Percentiles rank a stretch among this genome's conserved stretches.
Evolutionary conservation across 768 basidiomycete species (phyloP).

Genomic region (Kwoniella shandongensis): DNA sequence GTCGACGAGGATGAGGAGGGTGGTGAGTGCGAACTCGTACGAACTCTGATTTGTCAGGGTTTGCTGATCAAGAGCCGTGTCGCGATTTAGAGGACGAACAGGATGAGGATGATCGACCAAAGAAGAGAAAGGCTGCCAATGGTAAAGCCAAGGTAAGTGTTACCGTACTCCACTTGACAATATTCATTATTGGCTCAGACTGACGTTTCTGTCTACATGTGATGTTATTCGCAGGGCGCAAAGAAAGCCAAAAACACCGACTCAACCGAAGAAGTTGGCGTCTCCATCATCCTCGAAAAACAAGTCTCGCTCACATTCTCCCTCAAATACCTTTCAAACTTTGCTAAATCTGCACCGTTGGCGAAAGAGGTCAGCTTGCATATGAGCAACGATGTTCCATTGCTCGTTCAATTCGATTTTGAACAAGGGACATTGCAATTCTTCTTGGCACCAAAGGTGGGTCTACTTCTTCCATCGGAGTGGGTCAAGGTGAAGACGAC

Average conservation of each 20-base stretch:
- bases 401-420: conserved; percentile 86
- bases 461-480: conserved; percentile 15
- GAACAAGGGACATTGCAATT: conserved; percentile 84
- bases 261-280: conserved; percentile 49
- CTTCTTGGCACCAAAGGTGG: conserved; percentile 86
- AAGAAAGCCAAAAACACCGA: conserved; percentile 48
- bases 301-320: conserved; percentile 90
- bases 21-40: conserved; percentile 33
- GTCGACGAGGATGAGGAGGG: conserved; percentile 46
- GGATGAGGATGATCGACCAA: conserved; percentile 52
- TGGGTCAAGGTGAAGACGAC: too few species aligned
- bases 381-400: conserved; percentile 89
- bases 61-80: conserved; percentile 22
- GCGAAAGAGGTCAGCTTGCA: conserved; percentile 72
- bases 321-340: conserved; percentile 94
- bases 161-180: background rate
- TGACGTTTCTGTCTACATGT: background rate
- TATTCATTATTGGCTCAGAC: too few species aligned
- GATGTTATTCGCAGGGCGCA: conserved; percentile 14
- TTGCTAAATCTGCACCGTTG: conserved; percentile 81
- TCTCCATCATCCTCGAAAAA: conserved; percentile 81
- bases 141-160: conserved; percentile 46
- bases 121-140: conserved; percentile 50
- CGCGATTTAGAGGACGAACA: conserved; percentile 50
- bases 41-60: too few species aligned